phyloP scores from a whole-genome alignment of 2,329 filamentous ascomycete genomes.

The Pseudocercospora musae region DNA sequence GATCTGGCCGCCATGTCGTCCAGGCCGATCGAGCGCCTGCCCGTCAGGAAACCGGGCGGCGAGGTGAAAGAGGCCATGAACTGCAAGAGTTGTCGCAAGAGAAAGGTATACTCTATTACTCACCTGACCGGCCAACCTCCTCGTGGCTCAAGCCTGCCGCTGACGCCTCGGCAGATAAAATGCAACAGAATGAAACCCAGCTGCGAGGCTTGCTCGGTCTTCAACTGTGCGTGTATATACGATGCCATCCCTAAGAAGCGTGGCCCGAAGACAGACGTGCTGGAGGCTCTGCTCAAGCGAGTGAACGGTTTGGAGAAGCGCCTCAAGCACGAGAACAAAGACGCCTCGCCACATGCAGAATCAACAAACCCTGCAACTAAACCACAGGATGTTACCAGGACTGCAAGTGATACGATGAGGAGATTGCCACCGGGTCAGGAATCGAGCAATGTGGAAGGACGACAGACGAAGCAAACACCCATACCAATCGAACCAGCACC shows the following conservation, averaged over 20 bases:
- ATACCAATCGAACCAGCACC: conserved; percentile 12
- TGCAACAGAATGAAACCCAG: conserved; percentile 81
- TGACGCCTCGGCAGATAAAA: conserved; percentile 64
- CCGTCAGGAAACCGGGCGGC: conserved; percentile 65
- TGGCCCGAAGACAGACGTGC: conserved; percentile 83
- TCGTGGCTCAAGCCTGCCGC: neutral
- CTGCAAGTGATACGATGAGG: conserved; percentile 4
- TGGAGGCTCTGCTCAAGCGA: conserved; percentile 78
- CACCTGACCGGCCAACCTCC: neutral
- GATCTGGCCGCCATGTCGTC: conserved; percentile 58
- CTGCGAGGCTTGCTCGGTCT: conserved; percentile 85
- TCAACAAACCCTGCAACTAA: conserved; percentile 9
- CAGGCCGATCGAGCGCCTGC: conserved; percentile 74
- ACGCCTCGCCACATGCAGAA: conserved; percentile 36
- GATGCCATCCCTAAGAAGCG: conserved; percentile 88
- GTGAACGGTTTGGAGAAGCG: conserved; percentile 82
- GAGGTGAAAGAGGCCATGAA: conserved; percentile 90
- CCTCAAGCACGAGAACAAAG: conserved; percentile 57
- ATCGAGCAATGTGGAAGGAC: conserved; percentile 7
- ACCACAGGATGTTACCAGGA: neutral
- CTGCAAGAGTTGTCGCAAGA: conserved; percentile 88
- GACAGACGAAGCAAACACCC: conserved; percentile 3
- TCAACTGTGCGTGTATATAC: conserved; percentile 84
- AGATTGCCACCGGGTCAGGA: conserved; percentile 4
- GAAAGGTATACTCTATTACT: conserved; percentile 63